Conservation (phyloP, 345 rosid species). For the Clarkia xantiana region DNA sequence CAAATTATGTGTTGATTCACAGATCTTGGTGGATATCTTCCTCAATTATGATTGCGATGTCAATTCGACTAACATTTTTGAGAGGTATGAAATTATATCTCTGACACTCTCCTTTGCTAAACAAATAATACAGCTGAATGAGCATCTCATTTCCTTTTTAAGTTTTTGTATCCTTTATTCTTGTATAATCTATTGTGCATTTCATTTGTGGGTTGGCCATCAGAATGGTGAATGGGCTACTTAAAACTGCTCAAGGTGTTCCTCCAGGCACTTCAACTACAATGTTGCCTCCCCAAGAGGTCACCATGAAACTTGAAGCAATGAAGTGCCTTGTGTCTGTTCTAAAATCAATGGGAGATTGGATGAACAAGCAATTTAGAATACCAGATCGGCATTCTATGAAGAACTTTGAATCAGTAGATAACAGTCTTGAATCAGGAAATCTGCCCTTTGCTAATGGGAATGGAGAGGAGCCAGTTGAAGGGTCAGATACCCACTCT, state of each 20-base stretch:
- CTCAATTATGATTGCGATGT: conserved; percentile 98
- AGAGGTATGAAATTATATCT: conserved; percentile 45
- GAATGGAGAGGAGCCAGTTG: conserved; percentile 58
- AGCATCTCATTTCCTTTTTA: too few species aligned
- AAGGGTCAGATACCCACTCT: conserved; percentile 84
- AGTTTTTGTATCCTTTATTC: neutral
- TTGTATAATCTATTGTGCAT: neutral
- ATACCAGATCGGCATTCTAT: conserved; percentile 77
- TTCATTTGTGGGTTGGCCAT: conserved; percentile 10
- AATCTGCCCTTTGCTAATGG: conserved; percentile 61
- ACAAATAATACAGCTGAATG: too few species aligned
- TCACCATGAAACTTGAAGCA: conserved; percentile 86
- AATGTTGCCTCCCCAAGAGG: conserved; percentile 87
- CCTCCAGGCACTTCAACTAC: conserved; percentile 75
- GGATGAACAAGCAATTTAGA: conserved; percentile 91
- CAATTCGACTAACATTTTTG: conserved; percentile 95
- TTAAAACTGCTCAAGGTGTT: conserved; percentile 97
- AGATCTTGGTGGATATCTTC: conserved; percentile 92
- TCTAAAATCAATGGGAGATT: conserved; percentile 94
- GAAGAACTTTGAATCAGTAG: conserved; percentile 45
- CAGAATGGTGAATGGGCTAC: conserved; percentile 99
- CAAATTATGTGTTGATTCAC: conserved; percentile 94
- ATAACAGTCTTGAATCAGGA: conserved; percentile 51
- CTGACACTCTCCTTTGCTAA: neutral
- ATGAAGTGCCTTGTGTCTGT: conserved; percentile 91